Evolutionary conservation across 176 grass and related monocot species (phyloP), one percentile per base, ranked within the genome.

Genomic region (Chrysopogon serrulatus): DNA sequence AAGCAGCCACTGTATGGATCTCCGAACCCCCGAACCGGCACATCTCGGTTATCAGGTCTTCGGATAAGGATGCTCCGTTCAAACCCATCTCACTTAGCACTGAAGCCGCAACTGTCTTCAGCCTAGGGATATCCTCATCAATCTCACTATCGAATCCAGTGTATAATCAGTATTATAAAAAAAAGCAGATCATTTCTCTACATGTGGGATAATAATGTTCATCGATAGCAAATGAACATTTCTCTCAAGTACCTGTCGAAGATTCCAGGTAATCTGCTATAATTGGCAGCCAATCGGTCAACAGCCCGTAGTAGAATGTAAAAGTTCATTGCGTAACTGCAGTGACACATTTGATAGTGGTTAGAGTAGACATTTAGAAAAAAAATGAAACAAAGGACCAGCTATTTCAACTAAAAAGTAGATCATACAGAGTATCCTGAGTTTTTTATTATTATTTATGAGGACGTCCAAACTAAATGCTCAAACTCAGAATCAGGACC

Each of bases 1-100:
- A 98, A 10, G 95, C 90, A 68, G 93, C 91, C 13, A 98, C 93
- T 0, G 91, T 27, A 82, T 98, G 93, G 33, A 95, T 90, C 65
- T 98, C 96, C 33, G 91, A 89, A 47, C 89, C 89, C 81, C 89
- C 96, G 65, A 91, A 98, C 63, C 93, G 82, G 89, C 93, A 95
- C 85, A 98, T 91, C 68, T 98, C 93, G n/a, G 86, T 65, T 62
- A 98, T 87, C 76, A 93, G 82, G 81, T 95, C 96, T 63, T 93
- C 93, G 8, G 92, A 89, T 35, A 93, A 73, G 68, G 77, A 86
- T 59, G 93, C 86, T 23, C 89, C 93, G 13, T 92, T 87, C 81
- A 95, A 87, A 33, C 91, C 91, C 90, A 91, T 78, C 70, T 98
- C 96, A 31, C 62, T 90, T 34, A 93, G 76, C 74, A 98, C 89